Evolutionary conservation across 805 yeast species (phyloP), one percentile per base, ranked within the genome.

Genomic region (Teunomyces pallodes): DNA sequence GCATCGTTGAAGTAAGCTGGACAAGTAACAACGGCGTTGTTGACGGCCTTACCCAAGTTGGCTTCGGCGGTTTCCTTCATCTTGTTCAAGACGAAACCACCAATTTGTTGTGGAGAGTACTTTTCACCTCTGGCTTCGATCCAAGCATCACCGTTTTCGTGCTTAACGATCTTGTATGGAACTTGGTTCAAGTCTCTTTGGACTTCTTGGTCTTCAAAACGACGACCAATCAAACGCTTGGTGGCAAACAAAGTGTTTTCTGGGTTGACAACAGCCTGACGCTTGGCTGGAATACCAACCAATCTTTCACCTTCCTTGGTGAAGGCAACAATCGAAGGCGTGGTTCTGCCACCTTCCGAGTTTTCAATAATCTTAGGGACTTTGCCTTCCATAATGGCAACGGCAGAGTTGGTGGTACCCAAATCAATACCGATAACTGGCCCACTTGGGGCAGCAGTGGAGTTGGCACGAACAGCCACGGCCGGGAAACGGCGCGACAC

Each of bases 61-160:
- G 88, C 84, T 75, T 90, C 96, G 57, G 97, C 97, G 58, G 97
- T 91, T 79, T 91, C 97, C 84, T 90, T 91, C 97, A 90, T 91
- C 82, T 90, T 91, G 83, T 88, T 89, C 65, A 90, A 82, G 56
- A 90, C 68, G 65, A 90, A 88, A 48, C 97, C 96, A 64, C 97
- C 97, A 60, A 90, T 87, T 74, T 90, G 97, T 50, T 95, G 91
- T 47, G 97, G 97, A 44, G 97, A 90, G 79, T 90, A 91, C 54
- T 77, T 74, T 69, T 87, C 82, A 59, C 92, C 95, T 60, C 90
- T 82, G 53, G 95, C 90, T 77, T 89, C 90, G 49, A 90, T 83
- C 96, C 97, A 90, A 49, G 97, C 97, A 67, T 91, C 97, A 57
- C 97, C 97, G 68, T 91, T 91, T 55, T 78, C 69, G 80, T 90